Conservation (phyloP, 768 basidiomycete species). For the Mycena floridula region DNA sequence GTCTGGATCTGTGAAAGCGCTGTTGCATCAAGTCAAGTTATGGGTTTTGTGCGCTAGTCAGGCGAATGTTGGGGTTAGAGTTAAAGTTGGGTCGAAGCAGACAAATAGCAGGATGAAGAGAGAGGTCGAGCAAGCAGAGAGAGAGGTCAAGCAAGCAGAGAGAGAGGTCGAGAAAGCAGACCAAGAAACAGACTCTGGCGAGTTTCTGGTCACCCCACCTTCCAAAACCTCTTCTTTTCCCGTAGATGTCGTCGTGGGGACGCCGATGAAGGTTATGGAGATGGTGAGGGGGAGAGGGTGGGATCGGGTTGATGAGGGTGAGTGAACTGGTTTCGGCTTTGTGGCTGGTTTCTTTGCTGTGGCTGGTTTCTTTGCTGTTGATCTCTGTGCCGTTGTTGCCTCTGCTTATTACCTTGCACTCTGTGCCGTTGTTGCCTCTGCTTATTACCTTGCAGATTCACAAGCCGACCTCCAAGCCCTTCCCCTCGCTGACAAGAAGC, state of each 20-base stretch:
- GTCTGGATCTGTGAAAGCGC: no score
- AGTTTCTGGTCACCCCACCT: slow-evolving; percentile 18
- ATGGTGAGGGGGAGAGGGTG: slow-evolving; percentile 49
- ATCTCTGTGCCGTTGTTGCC: no score
- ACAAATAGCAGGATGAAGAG: slow-evolving; percentile 31
- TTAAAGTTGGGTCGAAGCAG: slow-evolving; percentile 13
- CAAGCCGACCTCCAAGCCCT: no score
- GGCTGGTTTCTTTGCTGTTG: no score
- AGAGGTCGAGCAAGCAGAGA: no score
- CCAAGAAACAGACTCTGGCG: slow-evolving; percentile 11
- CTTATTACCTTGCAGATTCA: no score
- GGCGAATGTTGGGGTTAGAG: slow-evolving; percentile 42
- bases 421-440: no score
- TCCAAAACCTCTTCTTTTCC: slow-evolving; percentile 5
- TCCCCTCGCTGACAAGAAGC: slow-evolving; percentile 15
- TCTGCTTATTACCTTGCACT: no score
- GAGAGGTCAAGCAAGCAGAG: no score
- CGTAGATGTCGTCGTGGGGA: slow-evolving; percentile 60
- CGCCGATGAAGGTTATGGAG: slow-evolving; percentile 58
- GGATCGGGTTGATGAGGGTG: slow-evolving; percentile 30
- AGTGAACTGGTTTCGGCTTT: no score
- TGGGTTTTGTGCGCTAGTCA: slow-evolving; percentile 71
- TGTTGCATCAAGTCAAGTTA: slow-evolving; percentile 84
- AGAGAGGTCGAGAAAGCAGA: slow-evolving; percentile 41
- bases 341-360: no score